Evolutionary conservation across 345 rosid species (phyloP), one percentile per base, ranked within the genome.

Genomic region (Carallia brachiata): DNA sequence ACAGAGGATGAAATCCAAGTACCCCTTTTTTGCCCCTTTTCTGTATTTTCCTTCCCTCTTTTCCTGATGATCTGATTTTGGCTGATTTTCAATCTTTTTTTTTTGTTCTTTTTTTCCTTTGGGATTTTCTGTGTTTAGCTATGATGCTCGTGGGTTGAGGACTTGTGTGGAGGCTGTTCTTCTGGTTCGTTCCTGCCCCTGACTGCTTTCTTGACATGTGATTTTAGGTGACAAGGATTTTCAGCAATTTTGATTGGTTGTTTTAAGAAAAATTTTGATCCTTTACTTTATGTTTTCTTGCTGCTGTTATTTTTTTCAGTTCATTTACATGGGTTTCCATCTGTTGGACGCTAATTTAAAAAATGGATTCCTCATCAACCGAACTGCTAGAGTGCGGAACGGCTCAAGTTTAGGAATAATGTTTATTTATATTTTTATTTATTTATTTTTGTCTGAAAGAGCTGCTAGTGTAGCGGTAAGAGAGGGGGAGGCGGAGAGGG

Each of bases 101-200:
- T 1, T 27, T 59, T 64, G 27, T 12, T 62, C 18, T 31, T 7
- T 27, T 59, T 64, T 30, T 12, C 59, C 18, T 31, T 7, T 32
- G 37, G 23, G 18, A 50, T 7, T 15, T n/a, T 39, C 32, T 32
- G 19, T 40, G 13, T 61, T 59, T 65, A 91, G 98, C 66, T 91
- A 84, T 70, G 90, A 78, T 31, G 84, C 82, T 74, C 79, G 73
- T 76, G 98, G 98, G 16, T 67, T 91, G 87, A 91, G 96, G 83
- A 88, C 87, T 69, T 86, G 82, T 54, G 97, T 91, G 55, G 88
- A 84, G 79, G 98, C 90, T 36, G 91, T 93, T 78, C 79, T 93
- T 76, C 72, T 91, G 91, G 98, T 93, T 36, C 47, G 81, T 81
- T 69, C 23, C 32, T 55, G 7, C 23, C 30, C 30, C 61, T 39